Conservation (phyloP, 345 rosid species). For the Hypericum perforatum region DNA sequence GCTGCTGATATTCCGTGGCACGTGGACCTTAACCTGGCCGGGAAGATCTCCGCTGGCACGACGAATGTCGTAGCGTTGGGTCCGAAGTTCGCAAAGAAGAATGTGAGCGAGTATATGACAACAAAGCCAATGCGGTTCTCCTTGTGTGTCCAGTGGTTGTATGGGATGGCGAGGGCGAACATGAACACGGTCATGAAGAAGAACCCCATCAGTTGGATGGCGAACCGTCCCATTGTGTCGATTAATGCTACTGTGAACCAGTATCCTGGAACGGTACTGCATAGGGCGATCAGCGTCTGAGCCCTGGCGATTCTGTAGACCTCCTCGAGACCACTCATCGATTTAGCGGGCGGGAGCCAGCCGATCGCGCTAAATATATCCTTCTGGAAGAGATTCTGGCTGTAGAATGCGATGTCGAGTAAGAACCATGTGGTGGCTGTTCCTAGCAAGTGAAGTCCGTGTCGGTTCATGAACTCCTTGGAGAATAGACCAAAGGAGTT, state of each 20-base stretch:
- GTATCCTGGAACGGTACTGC: conserved; percentile 1
- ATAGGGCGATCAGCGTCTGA: neutral
- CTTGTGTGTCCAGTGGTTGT: conserved; percentile 1
- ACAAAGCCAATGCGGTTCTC: conserved; percentile 3
- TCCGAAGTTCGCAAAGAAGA: conserved; percentile 3
- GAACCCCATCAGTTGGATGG: conserved; percentile 4
- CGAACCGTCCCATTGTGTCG: neutral
- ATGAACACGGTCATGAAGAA: conserved; percentile 4
- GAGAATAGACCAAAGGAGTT: neutral
- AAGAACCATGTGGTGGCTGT: conserved; percentile 1
- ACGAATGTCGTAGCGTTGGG: conserved; percentile 1
- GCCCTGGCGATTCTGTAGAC: neutral
- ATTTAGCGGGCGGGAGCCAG: neutral
- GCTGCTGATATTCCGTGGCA: conserved; percentile 3
- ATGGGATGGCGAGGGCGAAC: neutral
- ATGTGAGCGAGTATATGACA: conserved; percentile 1
- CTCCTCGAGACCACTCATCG: neutral
- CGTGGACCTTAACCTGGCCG: neutral
- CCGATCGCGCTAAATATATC: conserved; percentile 2
- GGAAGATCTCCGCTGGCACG: neutral
- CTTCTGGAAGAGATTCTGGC: conserved; percentile 4
- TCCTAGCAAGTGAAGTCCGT: neutral
- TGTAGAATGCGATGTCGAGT: neutral
- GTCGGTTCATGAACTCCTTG: neutral
- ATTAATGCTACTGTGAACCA: conserved; percentile 1